Percentiles rank a stretch among this genome's conserved stretches.
These are phyloP conservation scores for Dittrichia graveolens DNA, from an alignment of 129 eudicot genomes.

Conservation along the genomic window DNA sequence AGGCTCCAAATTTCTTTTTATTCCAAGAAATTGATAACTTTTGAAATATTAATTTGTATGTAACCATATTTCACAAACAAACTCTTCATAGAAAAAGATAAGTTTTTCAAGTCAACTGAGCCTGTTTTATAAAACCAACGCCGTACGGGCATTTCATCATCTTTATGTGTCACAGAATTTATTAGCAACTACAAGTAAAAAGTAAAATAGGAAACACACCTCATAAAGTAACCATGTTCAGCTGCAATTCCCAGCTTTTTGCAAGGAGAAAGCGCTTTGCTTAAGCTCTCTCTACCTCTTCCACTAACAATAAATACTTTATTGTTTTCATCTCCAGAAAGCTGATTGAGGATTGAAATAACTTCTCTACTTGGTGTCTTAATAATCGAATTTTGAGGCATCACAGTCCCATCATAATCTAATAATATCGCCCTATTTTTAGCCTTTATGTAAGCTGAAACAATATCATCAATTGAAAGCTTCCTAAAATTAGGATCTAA, in stretches of 20 bases:
- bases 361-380: conserved; percentile 75
- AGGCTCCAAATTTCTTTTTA: not conserved
- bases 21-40: not conserved
- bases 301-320: conserved; percentile 90
- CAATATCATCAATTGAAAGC: conserved; percentile 76
- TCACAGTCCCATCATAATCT: conserved; percentile 92
- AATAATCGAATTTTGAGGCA: conserved; percentile 77
- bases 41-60: not conserved
- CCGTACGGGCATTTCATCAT: too few species aligned
- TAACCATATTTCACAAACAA: not conserved
- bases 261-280: conserved; percentile 71
- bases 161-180: too few species aligned
- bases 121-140: too few species aligned
- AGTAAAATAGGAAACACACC: conserved; percentile 42
- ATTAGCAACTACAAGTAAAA: not conserved
- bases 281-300: conserved; percentile 79
- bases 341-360: conserved; percentile 60
- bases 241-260: conserved; percentile 88
- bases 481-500: conserved; percentile 84
- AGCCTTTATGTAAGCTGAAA: conserved; percentile 57
- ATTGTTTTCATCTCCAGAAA: conserved; percentile 64
- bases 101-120: not conserved
- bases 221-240: conserved; percentile 92
- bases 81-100: not conserved
- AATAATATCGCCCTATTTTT: conserved; percentile 75